phyloP scores from a whole-genome alignment of 441 rosid species.

The Rhodomyrtus psidioides region DNA sequence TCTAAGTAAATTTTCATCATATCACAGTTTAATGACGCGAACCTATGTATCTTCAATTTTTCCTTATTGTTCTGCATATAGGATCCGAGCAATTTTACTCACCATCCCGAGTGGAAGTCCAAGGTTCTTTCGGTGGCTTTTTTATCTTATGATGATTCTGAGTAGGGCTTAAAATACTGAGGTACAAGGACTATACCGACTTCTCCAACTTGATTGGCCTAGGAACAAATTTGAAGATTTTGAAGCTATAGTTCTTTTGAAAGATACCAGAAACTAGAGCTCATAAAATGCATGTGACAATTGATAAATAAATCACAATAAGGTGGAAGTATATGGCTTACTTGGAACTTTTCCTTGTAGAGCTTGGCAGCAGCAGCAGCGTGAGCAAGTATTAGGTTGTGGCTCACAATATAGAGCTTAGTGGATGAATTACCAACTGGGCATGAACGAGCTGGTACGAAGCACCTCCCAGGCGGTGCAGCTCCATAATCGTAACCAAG shows the following conservation, averaged over 20 bases:
- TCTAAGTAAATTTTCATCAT: too few species aligned
- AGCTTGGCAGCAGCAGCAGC: conserved; percentile 19
- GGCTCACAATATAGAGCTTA: conserved; percentile 26
- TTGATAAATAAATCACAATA: background rate
- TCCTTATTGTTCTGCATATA: too few species aligned
- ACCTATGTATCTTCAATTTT: too few species aligned
- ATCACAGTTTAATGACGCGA: too few species aligned
- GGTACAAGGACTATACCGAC: background rate
- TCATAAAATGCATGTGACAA: too few species aligned
- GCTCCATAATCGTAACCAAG: too few species aligned
- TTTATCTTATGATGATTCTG: background rate
- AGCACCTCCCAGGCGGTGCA: conserved; percentile 25
- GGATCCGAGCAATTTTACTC: background rate
- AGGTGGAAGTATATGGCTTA: background rate
- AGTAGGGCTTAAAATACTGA: background rate
- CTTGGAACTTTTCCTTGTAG: conserved; percentile 22
- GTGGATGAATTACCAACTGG: conserved; percentile 20
- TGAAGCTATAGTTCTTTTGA: background rate
- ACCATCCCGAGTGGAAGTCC: background rate
- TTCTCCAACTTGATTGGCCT: background rate
- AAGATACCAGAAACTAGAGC: too few species aligned
- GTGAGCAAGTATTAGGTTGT: conserved; percentile 27
- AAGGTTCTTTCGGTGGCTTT: background rate
- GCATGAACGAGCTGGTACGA: conserved; percentile 1
- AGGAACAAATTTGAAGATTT: background rate